phyloP scores from a whole-genome alignment of 192 early-diverging fungal genomes.

The Physocladia obscura region DNA sequence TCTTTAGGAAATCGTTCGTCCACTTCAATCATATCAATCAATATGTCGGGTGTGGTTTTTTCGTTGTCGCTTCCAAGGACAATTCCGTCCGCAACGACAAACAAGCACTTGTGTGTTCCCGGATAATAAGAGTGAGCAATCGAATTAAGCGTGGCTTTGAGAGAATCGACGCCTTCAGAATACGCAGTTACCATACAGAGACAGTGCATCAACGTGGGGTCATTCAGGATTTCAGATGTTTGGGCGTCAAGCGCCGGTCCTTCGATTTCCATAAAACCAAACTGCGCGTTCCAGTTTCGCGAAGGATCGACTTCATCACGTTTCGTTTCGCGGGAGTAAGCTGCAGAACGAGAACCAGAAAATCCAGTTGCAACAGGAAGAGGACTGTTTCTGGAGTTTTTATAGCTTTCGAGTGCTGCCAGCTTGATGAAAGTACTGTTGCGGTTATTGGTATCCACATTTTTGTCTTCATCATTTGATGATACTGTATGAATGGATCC shows the following conservation, averaged over 20 bases:
- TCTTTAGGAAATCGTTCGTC: conserved; percentile 47
- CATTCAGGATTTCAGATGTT: conserved; percentile 38
- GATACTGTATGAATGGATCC: not conserved
- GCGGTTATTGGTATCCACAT: not conserved
- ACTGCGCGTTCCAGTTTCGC: conserved; percentile 26
- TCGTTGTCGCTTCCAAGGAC: conserved; percentile 84
- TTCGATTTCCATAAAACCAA: conserved; percentile 39
- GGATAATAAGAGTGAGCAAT: conserved; percentile 80
- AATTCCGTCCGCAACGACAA: conserved; percentile 87
- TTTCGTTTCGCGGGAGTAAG: conserved; percentile 3
- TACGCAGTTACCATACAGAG: conserved; percentile 86
- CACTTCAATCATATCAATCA: conserved; percentile 72
- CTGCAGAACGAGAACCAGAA: conserved; percentile 25
- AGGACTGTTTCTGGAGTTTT: not conserved
- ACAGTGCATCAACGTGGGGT: conserved; percentile 47
- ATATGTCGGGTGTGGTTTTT: conserved; percentile 78
- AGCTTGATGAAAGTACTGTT: not conserved
- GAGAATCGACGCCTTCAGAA: conserved; percentile 79
- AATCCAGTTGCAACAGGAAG: conserved; percentile 5
- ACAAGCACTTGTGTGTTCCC: conserved; percentile 79
- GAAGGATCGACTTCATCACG: conserved; percentile 12
- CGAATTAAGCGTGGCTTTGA: conserved; percentile 82
- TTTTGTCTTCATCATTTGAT: not conserved
- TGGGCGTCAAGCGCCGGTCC: conserved; percentile 32
- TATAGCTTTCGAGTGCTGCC: not conserved